phyloP scores from a whole-genome alignment of 1,284 basidiomycete species.

The Schizophyllum amplum region DNA sequence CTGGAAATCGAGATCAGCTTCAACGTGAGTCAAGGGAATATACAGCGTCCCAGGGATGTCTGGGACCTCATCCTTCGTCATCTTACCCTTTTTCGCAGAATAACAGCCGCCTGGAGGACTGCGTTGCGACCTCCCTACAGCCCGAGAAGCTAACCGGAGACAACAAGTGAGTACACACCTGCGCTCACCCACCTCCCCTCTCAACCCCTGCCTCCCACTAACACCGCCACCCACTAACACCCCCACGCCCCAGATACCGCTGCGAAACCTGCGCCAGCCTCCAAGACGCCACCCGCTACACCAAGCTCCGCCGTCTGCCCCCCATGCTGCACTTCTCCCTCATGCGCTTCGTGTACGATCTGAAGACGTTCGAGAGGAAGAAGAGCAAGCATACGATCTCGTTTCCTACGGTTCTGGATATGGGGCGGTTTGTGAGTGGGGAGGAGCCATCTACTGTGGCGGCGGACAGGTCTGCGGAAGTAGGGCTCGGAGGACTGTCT shows the following conservation, averaged over 20 bases:
- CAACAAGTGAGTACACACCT: constrained; percentile 50
- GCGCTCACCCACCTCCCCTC: background rate
- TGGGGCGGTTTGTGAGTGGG: constrained; percentile 48
- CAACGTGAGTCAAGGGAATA: constrained; percentile 39
- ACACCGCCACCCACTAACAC: no score
- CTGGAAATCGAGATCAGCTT: constrained; percentile 83
- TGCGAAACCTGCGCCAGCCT: constrained; percentile 67
- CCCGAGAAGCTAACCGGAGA: constrained; percentile 72
- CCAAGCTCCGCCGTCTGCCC: constrained; percentile 60
- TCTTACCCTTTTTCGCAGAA: constrained; percentile 34
- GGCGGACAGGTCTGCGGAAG: constrained; percentile 9
- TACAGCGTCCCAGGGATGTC: no score
- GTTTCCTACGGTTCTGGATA: constrained; percentile 71
- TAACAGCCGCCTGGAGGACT: constrained; percentile 64
- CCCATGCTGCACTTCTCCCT: constrained; percentile 85
- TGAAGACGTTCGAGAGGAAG: constrained; percentile 67
- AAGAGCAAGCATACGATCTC: constrained; percentile 75
- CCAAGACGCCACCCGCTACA: constrained; percentile 72
- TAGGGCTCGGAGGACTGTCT: constrained; percentile 1
- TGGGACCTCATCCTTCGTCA: constrained; percentile 1
- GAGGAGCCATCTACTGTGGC: no score
- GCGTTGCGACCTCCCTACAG: constrained; percentile 52
- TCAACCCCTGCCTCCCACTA: no score
- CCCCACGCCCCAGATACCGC: constrained; percentile 47
- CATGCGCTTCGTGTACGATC: constrained; percentile 82